phyloP scores from a whole-genome alignment of 768 basidiomycete species.

The Lactifluus piperatus region DNA sequence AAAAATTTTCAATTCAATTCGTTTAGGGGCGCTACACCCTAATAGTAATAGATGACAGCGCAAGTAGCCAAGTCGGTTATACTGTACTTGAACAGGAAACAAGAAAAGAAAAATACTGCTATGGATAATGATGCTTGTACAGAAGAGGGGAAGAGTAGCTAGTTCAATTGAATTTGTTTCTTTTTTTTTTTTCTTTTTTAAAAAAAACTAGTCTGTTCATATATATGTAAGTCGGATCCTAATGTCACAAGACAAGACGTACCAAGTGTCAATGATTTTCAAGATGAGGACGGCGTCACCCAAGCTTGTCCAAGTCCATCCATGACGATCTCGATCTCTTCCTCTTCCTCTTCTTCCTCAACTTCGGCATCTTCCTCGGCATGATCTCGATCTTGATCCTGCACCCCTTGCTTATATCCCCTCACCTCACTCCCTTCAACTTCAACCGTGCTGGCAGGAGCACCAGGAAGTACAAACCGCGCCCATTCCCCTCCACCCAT shows the following conservation, averaged over 20 bases:
- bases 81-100: background rate
- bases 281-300: conserved; percentile 8
- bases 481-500: conserved; percentile 54
- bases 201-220: background rate
- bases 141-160: background rate
- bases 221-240: too few species aligned
- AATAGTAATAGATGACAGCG: background rate
- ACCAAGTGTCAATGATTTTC: background rate
- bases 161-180: background rate
- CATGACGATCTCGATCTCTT: conserved; percentile 69
- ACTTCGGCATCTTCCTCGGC: conserved; percentile 32
- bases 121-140: conserved; percentile 21
- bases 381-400: conserved; percentile 9
- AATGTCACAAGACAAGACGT: background rate
- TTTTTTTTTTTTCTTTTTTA: background rate
- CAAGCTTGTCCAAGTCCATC: conserved; percentile 29
- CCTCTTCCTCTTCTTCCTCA: conserved; percentile 59
- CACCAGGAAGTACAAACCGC: conserved; percentile 53
- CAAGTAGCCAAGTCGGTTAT: background rate
- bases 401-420: background rate
- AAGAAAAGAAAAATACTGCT: conserved; percentile 4
- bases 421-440: background rate
- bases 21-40: background rate
- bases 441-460: conserved; percentile 40
- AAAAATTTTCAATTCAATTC: background rate